phyloP scores from a whole-genome alignment of 2,329 filamentous ascomycete species.

The Parascedosporium putredinis region DNA sequence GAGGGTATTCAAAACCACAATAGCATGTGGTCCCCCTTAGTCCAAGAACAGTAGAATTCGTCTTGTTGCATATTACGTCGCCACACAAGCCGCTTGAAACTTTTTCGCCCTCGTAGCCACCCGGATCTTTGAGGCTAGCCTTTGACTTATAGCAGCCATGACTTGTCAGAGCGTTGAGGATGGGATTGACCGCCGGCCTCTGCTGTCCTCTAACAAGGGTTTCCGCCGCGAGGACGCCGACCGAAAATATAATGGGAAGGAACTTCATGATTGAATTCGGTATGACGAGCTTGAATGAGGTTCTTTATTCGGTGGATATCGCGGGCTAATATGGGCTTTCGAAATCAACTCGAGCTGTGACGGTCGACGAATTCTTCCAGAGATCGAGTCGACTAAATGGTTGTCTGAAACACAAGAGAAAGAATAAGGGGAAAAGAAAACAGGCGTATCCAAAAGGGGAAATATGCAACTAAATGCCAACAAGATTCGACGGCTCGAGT shows the following conservation, averaged over 20 bases:
- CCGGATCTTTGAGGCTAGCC: conserved; percentile 26
- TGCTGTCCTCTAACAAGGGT: conserved; percentile 16
- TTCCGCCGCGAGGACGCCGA: neutral
- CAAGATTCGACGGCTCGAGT: no score
- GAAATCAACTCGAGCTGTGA: conserved; percentile 1
- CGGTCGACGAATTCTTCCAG: conserved; percentile 1
- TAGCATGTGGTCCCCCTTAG: conserved; percentile 56
- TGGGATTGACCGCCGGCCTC: conserved; percentile 25
- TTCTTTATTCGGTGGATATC: neutral
- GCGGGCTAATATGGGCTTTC: no score
- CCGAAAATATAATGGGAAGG: neutral
- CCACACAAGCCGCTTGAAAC: conserved; percentile 33
- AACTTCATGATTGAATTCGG: neutral
- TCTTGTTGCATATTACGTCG: conserved; percentile 24
- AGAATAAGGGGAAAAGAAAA: neutral
- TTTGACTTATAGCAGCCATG: conserved; percentile 41
- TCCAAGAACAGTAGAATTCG: conserved; percentile 48
- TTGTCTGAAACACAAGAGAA: neutral
- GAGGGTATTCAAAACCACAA: conserved; percentile 62
- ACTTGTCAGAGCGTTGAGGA: conserved; percentile 26
- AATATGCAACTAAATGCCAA: no score
- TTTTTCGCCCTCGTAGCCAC: conserved; percentile 12
- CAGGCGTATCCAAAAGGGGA: no score
- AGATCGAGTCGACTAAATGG: neutral
- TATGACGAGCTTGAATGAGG: neutral